Conservation (phyloP, 202 grass and related monocot genomes). For the Hordeum pubiflorum region DNA sequence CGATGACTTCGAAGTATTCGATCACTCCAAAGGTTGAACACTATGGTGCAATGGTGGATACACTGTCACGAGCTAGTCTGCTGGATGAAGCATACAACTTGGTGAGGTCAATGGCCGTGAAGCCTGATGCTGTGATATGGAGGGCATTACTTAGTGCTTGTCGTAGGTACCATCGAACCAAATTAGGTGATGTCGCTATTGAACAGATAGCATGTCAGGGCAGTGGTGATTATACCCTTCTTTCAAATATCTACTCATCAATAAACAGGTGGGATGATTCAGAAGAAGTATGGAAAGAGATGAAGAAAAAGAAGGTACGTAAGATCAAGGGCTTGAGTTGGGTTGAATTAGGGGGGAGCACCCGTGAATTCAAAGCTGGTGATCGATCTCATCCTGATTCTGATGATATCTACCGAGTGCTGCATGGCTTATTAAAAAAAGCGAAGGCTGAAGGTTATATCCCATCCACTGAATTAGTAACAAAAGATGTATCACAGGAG, state of each 20-base stretch:
- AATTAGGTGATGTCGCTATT: constrained; percentile 35
- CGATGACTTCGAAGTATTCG: constrained; percentile 39
- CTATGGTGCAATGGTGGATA: constrained; percentile 61
- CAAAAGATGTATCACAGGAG: constrained; percentile 59
- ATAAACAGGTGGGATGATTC: constrained; percentile 50
- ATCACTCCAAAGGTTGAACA: constrained; percentile 53
- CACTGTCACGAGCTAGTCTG: constrained; percentile 44
- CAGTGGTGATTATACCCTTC: constrained; percentile 55
- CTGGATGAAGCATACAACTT: constrained; percentile 59
- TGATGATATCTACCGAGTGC: constrained; percentile 38
- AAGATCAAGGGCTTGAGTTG: constrained; percentile 58
- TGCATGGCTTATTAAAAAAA: constrained; percentile 42
- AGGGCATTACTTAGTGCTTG: constrained; percentile 62
- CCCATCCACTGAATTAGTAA: constrained; percentile 50
- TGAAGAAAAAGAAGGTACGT: constrained; percentile 47
- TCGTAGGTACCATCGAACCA: constrained; percentile 27
- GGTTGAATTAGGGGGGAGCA: constrained; percentile 39
- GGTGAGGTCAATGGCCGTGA: constrained; percentile 36
- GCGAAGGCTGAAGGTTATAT: constrained; percentile 56
- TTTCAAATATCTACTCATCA: constrained; percentile 61
- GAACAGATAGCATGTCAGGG: constrained; percentile 27
- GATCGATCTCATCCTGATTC: constrained; percentile 47
- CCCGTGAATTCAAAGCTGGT: constrained; percentile 58
- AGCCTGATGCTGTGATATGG: constrained; percentile 57
- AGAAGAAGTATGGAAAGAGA: constrained; percentile 47